These are phyloP conservation scores for Clitopilus hobsonii DNA, from an alignment of 768 basidiomycete species.

Conservation along the genomic window DNA sequence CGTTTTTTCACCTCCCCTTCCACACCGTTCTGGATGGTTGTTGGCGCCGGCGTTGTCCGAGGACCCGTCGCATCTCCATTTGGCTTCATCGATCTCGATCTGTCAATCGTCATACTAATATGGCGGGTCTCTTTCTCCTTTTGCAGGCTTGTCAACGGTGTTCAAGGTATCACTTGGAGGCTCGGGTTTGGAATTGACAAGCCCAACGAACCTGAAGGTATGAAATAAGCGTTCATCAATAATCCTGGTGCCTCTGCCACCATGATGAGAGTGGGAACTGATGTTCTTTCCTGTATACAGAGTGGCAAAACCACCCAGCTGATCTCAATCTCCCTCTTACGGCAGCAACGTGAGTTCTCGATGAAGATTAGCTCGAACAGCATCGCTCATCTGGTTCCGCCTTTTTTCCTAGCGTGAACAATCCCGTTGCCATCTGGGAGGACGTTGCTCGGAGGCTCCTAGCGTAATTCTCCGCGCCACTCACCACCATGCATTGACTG, in stretches of 20 bases:
- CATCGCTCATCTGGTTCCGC: constrained; percentile 1
- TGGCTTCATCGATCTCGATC: constrained; percentile 2
- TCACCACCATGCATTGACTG: neutral
- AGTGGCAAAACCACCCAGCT: constrained; percentile 57
- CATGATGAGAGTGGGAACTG: neutral
- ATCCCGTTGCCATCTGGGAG: constrained; percentile 52
- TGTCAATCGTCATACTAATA: constrained; percentile 1
- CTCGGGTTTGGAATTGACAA: constrained; percentile 55
- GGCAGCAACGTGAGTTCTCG: constrained; percentile 36
- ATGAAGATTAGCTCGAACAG: constrained; percentile 3
- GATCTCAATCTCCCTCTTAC: constrained; percentile 49
- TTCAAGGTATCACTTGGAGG: constrained; percentile 63
- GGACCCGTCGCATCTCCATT: constrained; percentile 2
- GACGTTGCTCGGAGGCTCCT: constrained; percentile 28
- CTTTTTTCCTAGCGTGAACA: constrained; percentile 44
- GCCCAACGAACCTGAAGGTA: constrained; percentile 52
- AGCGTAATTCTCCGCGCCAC: constrained; percentile 4
- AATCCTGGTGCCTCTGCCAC: neutral
- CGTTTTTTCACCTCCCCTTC: constrained; percentile 7
- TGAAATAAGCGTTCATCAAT: constrained; percentile 6
- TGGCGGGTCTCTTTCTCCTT: constrained; percentile 7
- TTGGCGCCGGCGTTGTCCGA: constrained; percentile 10
- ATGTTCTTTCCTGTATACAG: constrained; percentile 20
- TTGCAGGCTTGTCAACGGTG: constrained; percentile 43
- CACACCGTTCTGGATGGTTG: constrained; percentile 7